phyloP scores from a whole-genome alignment of 345 rosid genomes.

The Barbarea vulgaris region DNA sequence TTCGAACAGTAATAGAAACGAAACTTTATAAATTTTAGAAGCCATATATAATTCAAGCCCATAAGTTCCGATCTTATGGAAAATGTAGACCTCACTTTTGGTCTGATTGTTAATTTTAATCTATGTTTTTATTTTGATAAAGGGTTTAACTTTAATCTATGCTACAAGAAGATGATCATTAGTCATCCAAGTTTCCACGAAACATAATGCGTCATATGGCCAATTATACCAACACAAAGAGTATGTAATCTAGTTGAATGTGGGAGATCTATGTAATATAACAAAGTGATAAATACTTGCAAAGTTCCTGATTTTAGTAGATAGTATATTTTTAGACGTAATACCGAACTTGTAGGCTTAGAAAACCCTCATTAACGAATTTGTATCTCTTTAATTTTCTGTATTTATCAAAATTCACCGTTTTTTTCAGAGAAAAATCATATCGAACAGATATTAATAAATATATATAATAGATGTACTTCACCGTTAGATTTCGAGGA shows the following conservation, averaged over 20 bases:
- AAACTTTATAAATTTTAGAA: neutral
- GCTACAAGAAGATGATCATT: neutral
- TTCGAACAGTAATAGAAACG: neutral
- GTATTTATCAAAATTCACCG: neutral
- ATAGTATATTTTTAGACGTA: neutral
- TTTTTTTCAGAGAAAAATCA: neutral
- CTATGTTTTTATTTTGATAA: neutral
- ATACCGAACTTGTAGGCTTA: neutral
- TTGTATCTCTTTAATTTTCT: neutral
- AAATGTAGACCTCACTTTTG: neutral
- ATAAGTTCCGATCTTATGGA: neutral
- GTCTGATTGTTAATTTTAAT: neutral
- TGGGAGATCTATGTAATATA: no score
- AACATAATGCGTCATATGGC: no score
- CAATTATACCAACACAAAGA: neutral
- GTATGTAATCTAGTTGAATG: neutral
- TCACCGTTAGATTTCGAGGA: neutral
- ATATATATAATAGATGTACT: neutral
- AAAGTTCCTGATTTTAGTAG: neutral
- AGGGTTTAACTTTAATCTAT: neutral
- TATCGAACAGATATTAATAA: neutral
- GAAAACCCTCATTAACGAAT: neutral
- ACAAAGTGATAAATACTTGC: no score
- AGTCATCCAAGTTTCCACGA: neutral
- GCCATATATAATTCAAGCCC: slow-evolving; percentile 1